These are phyloP conservation scores for Juglanconis juglandina DNA, from an alignment of 2,329 filamentous ascomycete genomes.

Conservation along the genomic window DNA sequence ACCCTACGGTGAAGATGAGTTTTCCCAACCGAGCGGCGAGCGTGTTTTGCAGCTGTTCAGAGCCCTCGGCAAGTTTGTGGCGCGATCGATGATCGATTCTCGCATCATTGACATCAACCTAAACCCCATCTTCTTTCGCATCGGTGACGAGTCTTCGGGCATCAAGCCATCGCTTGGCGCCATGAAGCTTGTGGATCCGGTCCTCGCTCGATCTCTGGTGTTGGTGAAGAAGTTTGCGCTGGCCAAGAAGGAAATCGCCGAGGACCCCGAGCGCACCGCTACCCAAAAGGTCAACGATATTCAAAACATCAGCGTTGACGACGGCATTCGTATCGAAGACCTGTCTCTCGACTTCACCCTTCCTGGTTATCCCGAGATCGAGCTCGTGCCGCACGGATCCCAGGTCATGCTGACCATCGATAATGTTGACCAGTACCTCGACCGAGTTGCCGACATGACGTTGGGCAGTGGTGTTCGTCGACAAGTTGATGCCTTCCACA, in stretches of 20 bases:
- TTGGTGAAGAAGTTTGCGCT: constrained; percentile 82
- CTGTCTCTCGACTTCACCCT: constrained; percentile 91
- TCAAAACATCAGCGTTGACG: constrained; percentile 69
- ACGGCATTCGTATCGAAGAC: constrained; percentile 71
- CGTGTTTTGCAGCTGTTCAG: constrained; percentile 86
- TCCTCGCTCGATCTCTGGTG: constrained; percentile 79
- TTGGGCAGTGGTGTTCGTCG: constrained; percentile 81
- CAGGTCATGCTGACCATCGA: constrained; percentile 78
- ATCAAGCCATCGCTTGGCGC: constrained; percentile 84
- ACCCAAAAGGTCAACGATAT: constrained; percentile 69
- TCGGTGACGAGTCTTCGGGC: constrained; percentile 65
- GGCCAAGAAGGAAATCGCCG: constrained; percentile 76
- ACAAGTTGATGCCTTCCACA: constrained; percentile 87
- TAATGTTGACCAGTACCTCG: constrained; percentile 85
- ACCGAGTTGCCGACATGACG: constrained; percentile 87
- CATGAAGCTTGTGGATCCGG: constrained; percentile 83
- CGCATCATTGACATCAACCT: constrained; percentile 97
- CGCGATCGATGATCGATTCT: constrained; percentile 96
- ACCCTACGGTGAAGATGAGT: constrained; percentile 78
- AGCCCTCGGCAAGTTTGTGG: constrained; percentile 94
- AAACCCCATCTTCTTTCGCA: constrained; percentile 96
- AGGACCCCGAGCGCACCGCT: constrained; percentile 61
- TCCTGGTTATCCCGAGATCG: constrained; percentile 83
- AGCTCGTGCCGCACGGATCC: constrained; percentile 72
- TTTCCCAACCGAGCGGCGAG: constrained; percentile 73